These are phyloP conservation scores for Colletotrichum sp. DNA, from an alignment of 2,329 filamentous ascomycete species.

Conservation along the genomic window DNA sequence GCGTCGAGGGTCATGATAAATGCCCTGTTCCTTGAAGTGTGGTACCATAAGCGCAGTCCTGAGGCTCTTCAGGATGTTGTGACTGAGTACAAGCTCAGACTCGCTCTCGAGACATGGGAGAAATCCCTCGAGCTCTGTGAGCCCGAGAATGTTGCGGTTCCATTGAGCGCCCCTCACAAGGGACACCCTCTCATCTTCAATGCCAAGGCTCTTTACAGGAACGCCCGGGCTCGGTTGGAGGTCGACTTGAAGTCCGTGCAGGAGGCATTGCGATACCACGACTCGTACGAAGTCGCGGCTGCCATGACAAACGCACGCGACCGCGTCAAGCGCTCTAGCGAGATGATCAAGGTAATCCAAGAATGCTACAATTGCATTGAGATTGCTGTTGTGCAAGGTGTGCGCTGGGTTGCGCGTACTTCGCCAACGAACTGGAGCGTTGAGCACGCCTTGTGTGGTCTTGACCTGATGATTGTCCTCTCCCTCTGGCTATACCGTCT, in stretches of 20 bases:
- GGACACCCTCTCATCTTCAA: constrained; percentile 98
- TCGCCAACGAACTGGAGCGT: constrained; percentile 99
- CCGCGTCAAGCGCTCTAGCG: constrained; percentile 90
- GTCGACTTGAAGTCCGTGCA: constrained; percentile 96
- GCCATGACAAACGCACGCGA: constrained; percentile 95
- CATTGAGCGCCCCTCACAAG: constrained; percentile 92
- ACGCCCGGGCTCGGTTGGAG: constrained; percentile 88
- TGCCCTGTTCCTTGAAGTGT: constrained; percentile 95
- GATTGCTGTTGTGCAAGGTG: constrained; percentile 90
- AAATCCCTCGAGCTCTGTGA: constrained; percentile 93
- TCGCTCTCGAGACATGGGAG: constrained; percentile 98
- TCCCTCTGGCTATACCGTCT: constrained; percentile 98
- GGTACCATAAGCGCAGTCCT: constrained; percentile 99
- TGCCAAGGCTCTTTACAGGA: constrained; percentile 95
- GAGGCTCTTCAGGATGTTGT: constrained; percentile 97
- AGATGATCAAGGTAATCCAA: constrained; percentile 99
- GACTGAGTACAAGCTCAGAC: constrained; percentile 95
- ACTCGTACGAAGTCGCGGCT: constrained; percentile 94
- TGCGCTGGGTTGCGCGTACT: constrained; percentile 97
- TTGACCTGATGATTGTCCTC: constrained; percentile 97
- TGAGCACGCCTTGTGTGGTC: constrained; percentile 93
- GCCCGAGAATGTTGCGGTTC: constrained; percentile 85
- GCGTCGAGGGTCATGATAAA: constrained; percentile 99
- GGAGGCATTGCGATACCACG: constrained; percentile 95
- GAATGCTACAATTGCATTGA: constrained; percentile 98